phyloP scores from a whole-genome alignment of 352 stramenopile genomes.

The Thalassiosira mediterranea region DNA sequence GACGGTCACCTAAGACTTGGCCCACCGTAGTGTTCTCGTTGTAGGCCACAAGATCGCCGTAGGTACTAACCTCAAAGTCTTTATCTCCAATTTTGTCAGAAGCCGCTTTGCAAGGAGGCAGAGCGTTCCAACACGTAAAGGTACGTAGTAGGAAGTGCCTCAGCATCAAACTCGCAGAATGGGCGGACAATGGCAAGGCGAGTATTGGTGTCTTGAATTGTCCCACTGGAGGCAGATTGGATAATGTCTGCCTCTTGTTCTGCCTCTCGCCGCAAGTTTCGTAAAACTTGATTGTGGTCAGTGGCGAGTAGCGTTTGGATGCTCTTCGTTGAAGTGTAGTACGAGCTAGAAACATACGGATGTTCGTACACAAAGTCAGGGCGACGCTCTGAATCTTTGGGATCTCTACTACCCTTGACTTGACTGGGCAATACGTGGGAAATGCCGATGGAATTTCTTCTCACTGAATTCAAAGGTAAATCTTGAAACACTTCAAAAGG shows the following conservation, averaged over 20 bases:
- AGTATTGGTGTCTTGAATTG: constrained; percentile 31
- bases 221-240: no score
- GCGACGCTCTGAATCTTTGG: no score
- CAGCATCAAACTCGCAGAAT: constrained; percentile 72
- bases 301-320: constrained; percentile 43
- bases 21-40: constrained; percentile 30
- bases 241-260: neutral
- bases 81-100: constrained; percentile 55
- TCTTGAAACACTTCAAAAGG: no score
- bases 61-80: constrained; percentile 19
- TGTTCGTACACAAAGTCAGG: constrained; percentile 67
- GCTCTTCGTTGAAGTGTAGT: constrained; percentile 62
- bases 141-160: constrained; percentile 57
- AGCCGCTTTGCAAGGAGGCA: constrained; percentile 59
- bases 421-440: no score
- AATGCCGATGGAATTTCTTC: no score
- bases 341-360: constrained; percentile 60
- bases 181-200: constrained; percentile 62
- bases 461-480: no score
- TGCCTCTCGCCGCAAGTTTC: constrained; percentile 13
- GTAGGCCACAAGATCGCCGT: constrained; percentile 29
- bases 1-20: no score
- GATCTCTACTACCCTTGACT: no score
- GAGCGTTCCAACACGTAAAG: constrained; percentile 68
- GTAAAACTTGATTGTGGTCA: constrained; percentile 46